A percentile compares a stretch with the other conserved stretches of the same genome.
Evolutionary conservation across 2,329 filamentous ascomycete genomes (phyloP).

Genomic region (Pseudogymnoascus sp.): DNA sequence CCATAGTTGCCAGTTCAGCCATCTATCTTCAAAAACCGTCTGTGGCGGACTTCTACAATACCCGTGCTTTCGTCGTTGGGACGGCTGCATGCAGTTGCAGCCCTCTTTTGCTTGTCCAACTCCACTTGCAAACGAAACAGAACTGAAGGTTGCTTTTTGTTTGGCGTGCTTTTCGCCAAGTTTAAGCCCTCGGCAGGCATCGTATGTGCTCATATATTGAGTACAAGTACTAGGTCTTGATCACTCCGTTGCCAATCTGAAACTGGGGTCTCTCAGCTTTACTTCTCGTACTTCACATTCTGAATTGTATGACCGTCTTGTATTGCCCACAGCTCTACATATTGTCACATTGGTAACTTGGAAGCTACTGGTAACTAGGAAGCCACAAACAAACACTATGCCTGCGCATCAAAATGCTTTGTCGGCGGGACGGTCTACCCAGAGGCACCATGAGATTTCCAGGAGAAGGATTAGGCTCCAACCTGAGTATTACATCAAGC

Average conservation of each 20-base stretch:
- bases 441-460: not conserved
- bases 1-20: conserved; percentile 18
- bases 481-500: conserved; percentile 38
- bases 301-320: not conserved
- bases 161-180: not conserved
- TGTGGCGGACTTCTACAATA: not conserved
- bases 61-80: not conserved
- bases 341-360: not conserved
- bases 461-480: not conserved
- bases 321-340: not conserved
- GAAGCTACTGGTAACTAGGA: not conserved
- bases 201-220: not conserved
- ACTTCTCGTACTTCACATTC: not conserved
- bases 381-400: not conserved
- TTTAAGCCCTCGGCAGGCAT: not conserved
- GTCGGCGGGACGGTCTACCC: not conserved
- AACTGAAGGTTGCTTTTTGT: not conserved
- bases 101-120: not conserved
- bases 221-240: not conserved
- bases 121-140: not conserved
- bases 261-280: not conserved
- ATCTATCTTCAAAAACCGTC: not conserved
- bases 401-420: not conserved
- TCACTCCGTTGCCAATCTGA: not conserved
- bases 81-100: not conserved